Evolutionary conservation across 768 basidiomycete species (phyloP).

Genomic region (Tricholoma flavovirens): DNA sequence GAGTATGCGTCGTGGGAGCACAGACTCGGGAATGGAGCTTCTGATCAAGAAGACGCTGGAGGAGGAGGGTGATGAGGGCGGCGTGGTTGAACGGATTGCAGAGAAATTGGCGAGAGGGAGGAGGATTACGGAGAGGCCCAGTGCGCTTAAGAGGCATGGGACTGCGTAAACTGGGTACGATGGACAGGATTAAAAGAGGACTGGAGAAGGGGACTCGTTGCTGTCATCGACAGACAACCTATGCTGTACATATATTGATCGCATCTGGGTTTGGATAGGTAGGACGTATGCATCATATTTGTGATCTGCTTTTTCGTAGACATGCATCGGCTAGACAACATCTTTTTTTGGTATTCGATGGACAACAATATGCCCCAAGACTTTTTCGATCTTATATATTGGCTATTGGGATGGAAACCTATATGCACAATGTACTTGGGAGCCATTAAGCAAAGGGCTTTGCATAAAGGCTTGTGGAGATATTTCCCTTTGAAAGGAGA

Average conservation of each 20-base stretch:
- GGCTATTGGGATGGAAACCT: no score
- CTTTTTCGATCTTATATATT: no score
- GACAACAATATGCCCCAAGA: no score
- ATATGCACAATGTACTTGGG: no score
- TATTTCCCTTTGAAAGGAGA: no score
- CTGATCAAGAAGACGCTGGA: slow-evolving; percentile 58
- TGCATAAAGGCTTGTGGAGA: no score
- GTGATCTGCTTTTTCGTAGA: background rate
- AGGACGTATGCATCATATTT: background rate
- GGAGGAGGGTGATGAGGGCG: slow-evolving; percentile 48
- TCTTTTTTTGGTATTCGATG: no score
- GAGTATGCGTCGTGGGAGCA: slow-evolving; percentile 49
- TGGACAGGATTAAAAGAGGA: background rate
- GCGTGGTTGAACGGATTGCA: slow-evolving; percentile 54
- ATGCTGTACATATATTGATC: background rate
- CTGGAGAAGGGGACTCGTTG: background rate
- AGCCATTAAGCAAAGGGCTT: no score
- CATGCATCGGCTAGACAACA: no score
- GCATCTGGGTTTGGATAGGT: background rate
- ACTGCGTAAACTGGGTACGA: slow-evolving; percentile 33
- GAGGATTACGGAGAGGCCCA: slow-evolving; percentile 37
- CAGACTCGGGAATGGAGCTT: slow-evolving; percentile 52
- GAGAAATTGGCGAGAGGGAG: slow-evolving; percentile 55
- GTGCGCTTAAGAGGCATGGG: slow-evolving; percentile 58
- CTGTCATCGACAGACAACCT: background rate